A percentile compares a stretch with the other conserved stretches of the same genome.
Conservation (phyloP, 2,329 filamentous ascomycete genomes). For the Ceratocystis papillata region DNA sequence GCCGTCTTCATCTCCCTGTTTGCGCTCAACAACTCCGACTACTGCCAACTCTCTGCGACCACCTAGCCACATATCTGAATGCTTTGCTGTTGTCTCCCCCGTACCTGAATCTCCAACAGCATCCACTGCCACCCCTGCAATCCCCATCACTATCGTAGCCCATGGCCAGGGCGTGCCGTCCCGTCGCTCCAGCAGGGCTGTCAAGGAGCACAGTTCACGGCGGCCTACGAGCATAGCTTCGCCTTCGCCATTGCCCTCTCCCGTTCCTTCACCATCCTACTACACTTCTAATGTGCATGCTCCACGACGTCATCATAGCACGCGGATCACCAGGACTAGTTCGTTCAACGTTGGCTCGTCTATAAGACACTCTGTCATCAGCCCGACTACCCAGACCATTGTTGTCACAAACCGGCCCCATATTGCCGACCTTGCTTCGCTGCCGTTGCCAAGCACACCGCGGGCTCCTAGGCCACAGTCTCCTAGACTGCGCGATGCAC, state of each 20-base stretch:
- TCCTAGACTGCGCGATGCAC: slow-evolving; percentile 24
- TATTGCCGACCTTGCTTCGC: slow-evolving; percentile 20
- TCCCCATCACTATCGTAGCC: neutral
- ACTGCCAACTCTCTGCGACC: neutral
- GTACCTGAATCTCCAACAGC: slow-evolving; percentile 3
- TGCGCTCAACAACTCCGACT: slow-evolving; percentile 3
- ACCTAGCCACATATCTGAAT: slow-evolving; percentile 9
- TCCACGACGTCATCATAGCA: slow-evolving; percentile 18
- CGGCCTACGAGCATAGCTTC: slow-evolving; percentile 11
- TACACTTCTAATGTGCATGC: neutral
- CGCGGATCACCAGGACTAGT: slow-evolving; percentile 6
- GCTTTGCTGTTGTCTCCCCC: slow-evolving; percentile 5
- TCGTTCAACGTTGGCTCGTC: slow-evolving; percentile 3
- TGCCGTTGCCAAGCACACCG: slow-evolving; percentile 9
- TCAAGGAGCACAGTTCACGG: slow-evolving; percentile 6
- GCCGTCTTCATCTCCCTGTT: neutral
- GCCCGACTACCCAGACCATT: neutral
- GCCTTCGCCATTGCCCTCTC: neutral
- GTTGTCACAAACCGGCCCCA: slow-evolving; percentile 1
- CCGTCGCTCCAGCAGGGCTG: slow-evolving; percentile 11
- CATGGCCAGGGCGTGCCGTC: neutral
- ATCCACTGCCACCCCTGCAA: neutral
- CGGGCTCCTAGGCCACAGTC: neutral
- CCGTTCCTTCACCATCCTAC: neutral
- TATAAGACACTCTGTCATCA: neutral